phyloP scores from a whole-genome alignment of 1,284 basidiomycete species.

The Ganoderma boninense region DNA sequence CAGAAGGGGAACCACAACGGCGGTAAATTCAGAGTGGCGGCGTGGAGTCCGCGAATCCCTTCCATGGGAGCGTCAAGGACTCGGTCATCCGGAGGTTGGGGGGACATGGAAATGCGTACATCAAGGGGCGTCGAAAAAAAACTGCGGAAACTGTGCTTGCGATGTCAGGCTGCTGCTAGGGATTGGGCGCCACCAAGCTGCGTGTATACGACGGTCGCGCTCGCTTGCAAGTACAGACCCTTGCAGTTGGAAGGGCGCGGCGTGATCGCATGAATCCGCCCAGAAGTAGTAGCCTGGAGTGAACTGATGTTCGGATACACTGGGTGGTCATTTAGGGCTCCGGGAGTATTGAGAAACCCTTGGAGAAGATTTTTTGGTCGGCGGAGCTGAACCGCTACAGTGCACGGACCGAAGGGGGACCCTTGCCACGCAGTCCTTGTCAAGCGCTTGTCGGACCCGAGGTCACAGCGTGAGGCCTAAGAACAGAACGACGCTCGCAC shows the following conservation, averaged over 20 bases:
- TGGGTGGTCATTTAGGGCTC: background rate
- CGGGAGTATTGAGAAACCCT: background rate
- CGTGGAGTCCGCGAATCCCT: background rate
- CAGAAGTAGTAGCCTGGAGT: background rate
- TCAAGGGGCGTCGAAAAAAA: background rate
- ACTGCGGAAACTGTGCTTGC: background rate
- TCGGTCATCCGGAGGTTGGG: background rate
- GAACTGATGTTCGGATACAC: background rate
- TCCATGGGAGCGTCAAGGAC: background rate
- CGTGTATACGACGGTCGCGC: background rate
- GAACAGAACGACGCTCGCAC: background rate
- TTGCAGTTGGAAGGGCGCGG: background rate
- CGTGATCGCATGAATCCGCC: background rate
- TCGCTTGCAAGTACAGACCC: background rate
- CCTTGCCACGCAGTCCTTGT: background rate
- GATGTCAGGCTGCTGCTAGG: background rate
- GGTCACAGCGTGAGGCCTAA: background rate
- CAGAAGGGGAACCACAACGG: background rate
- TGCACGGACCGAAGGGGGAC: background rate
- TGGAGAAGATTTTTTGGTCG: background rate
- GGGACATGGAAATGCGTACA: background rate
- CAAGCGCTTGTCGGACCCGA: constrained; percentile 1
- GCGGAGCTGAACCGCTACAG: background rate
- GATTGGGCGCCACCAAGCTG: background rate
- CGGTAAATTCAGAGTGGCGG: background rate